Conservation (phyloP, 768 basidiomycete species). For the Amanita molliuscula region DNA sequence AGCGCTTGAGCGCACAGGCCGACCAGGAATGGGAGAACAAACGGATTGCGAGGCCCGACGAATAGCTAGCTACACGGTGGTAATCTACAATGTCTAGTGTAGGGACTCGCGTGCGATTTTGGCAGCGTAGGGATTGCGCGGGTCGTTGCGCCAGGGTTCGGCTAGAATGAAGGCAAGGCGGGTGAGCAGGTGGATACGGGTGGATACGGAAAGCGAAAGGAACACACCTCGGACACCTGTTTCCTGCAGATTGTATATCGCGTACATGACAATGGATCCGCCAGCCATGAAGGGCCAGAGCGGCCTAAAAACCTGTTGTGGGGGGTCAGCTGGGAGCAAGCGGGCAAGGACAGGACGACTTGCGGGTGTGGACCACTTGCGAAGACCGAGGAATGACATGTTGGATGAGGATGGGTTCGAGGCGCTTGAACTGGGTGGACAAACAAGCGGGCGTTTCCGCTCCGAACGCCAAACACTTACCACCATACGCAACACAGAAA, state of each 20-base stretch:
- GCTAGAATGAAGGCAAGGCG: too few species aligned
- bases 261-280: slow-evolving; percentile 51
- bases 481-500: too few species aligned
- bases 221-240: slow-evolving; percentile 60
- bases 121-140: slow-evolving; percentile 76
- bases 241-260: slow-evolving; percentile 58
- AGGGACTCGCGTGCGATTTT: slow-evolving; percentile 58
- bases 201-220: too few species aligned
- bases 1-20: slow-evolving; percentile 56
- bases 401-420: too few species aligned
- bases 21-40: slow-evolving; percentile 83
- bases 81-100: slow-evolving; percentile 22
- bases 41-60: slow-evolving; percentile 70
- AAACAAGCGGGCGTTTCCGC: too few species aligned
- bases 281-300: slow-evolving; percentile 77
- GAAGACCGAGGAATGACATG: too few species aligned
- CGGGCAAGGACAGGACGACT: slow-evolving; percentile 22
- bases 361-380: slow-evolving; percentile 72
- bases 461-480: too few species aligned
- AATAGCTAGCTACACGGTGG: slow-evolving; percentile 28
- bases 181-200: too few species aligned
- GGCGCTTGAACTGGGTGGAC: too few species aligned
- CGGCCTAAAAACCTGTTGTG: slow-evolving; percentile 53
- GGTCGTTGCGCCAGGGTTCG: slow-evolving; percentile 62
- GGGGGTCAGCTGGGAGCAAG: slow-evolving; percentile 9